These are phyloP conservation scores for Erucastrum elatum DNA, from an alignment of 345 rosid species.

Conservation along the genomic window DNA sequence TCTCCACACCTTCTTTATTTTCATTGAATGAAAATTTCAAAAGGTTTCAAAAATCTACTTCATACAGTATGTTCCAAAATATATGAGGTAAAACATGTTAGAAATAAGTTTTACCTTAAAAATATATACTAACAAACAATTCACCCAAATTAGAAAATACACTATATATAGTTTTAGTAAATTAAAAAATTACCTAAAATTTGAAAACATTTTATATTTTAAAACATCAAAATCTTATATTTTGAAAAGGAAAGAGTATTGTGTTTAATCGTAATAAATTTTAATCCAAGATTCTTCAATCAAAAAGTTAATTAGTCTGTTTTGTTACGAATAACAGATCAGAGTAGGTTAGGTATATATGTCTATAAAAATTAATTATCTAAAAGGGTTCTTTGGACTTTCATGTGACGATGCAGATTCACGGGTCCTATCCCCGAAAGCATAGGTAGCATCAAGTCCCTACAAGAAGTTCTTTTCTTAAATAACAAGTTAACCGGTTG, in stretches of 20 bases:
- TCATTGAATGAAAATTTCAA: not conserved
- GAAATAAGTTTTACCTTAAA: too few species aligned
- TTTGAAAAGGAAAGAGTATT: not conserved
- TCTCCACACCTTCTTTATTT: not conserved
- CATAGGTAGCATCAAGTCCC: constrained; percentile 47
- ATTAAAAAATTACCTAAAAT: too few species aligned
- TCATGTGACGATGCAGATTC: constrained; percentile 39
- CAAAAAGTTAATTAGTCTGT: not conserved
- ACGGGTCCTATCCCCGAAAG: constrained; percentile 61
- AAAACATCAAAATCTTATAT: too few species aligned
- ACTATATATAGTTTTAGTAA: too few species aligned
- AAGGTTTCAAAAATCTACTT: not conserved
- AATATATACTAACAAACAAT: too few species aligned
- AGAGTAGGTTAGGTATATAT: constrained; percentile 1
- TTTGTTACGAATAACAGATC: not conserved
- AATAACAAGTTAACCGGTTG: constrained; percentile 72
- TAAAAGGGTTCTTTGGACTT: not conserved
- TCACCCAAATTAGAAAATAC: too few species aligned
- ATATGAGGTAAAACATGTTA: too few species aligned
- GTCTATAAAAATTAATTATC: not conserved
- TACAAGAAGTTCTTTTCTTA: constrained; percentile 63
- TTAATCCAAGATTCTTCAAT: not conserved
- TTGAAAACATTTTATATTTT: too few species aligned
- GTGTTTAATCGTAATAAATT: not conserved
- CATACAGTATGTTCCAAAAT: too few species aligned